These are phyloP conservation scores for Suhomyces terraborum DNA, from an alignment of 1,139 yeast genomes.

Conservation along the genomic window DNA sequence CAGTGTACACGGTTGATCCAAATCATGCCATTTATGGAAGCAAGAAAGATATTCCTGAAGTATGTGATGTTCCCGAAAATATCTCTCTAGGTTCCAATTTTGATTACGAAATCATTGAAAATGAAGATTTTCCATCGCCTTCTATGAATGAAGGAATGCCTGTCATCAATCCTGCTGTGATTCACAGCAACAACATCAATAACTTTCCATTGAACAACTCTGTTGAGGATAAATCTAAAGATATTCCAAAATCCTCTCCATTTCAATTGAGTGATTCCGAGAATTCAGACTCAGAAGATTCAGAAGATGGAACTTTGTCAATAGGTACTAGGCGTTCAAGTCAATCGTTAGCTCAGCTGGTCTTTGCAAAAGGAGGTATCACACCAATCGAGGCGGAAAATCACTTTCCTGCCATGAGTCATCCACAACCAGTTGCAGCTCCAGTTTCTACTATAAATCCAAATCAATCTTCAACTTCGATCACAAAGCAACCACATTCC, in stretches of 20 bases:
- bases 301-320: constrained; percentile 39
- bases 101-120: constrained; percentile 39
- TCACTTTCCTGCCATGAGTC: constrained; percentile 25
- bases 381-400: constrained; percentile 20
- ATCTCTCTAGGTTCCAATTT: constrained; percentile 45
- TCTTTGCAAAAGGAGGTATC: constrained; percentile 33
- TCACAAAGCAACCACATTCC: constrained; percentile 45
- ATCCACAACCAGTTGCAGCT: constrained; percentile 31
- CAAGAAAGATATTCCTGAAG: constrained; percentile 35
- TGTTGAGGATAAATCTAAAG: not conserved
- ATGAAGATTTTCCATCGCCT: constrained; percentile 17
- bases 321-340: constrained; percentile 45
- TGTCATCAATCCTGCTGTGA: constrained; percentile 26
- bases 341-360: constrained; percentile 50
- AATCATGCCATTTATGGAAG: constrained; percentile 46
- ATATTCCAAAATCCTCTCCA: constrained; percentile 10
- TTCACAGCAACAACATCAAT: constrained; percentile 19
- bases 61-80: constrained; percentile 49
- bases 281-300: constrained; percentile 22
- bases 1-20: constrained; percentile 69
- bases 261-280: constrained; percentile 19
- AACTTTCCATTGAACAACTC: constrained; percentile 9
- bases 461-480: constrained; percentile 36
- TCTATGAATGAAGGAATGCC: constrained; percentile 20
- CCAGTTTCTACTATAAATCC: constrained; percentile 37